phyloP scores from a whole-genome alignment of 2,329 filamentous ascomycete genomes.

The Penicillium sp. region DNA sequence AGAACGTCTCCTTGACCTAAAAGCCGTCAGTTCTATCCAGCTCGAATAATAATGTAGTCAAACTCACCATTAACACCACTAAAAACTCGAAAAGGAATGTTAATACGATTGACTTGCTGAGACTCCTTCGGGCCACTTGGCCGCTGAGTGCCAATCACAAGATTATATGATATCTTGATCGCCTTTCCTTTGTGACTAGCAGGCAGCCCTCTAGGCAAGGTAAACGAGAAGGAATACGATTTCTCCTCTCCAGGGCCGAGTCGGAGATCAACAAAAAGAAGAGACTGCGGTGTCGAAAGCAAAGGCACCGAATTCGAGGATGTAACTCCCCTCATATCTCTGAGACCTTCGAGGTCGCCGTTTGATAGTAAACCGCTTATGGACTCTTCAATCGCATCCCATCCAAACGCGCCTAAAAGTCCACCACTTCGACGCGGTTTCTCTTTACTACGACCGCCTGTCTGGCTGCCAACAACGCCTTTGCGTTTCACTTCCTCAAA shows the following conservation, averaged over 20 bases:
- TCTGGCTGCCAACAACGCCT: conserved; percentile 79
- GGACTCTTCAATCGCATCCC: conserved; percentile 83
- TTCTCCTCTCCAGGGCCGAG: conserved; percentile 84
- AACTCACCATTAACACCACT: conserved; percentile 75
- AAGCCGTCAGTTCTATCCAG: conserved; percentile 19
- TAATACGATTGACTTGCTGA: conserved; percentile 79
- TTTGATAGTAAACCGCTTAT: conserved; percentile 82
- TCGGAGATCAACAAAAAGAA: conserved; percentile 89
- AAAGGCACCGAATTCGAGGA: conserved; percentile 85
- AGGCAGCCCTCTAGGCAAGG: conserved; percentile 80
- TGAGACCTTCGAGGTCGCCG: conserved; percentile 85
- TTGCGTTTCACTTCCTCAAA: conserved; percentile 97
- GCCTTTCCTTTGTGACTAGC: conserved; percentile 87
- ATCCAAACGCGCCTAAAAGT: conserved; percentile 78
- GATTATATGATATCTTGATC: conserved; percentile 87
- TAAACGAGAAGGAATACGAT: conserved; percentile 82
- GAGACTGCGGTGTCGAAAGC: conserved; percentile 90
- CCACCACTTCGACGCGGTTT: conserved; percentile 64
- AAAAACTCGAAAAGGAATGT: conserved; percentile 86
- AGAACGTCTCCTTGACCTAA: conserved; percentile 73
- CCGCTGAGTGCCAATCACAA: conserved; percentile 87
- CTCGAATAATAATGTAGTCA: neutral
- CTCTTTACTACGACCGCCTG: conserved; percentile 49
- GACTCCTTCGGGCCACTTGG: conserved; percentile 73
- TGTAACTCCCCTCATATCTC: conserved; percentile 86